A percentile compares a stretch with the other conserved stretches of the same genome.
Conservation (phyloP, 352 stramenopile genomes). For the Pythium utonaiense region DNA sequence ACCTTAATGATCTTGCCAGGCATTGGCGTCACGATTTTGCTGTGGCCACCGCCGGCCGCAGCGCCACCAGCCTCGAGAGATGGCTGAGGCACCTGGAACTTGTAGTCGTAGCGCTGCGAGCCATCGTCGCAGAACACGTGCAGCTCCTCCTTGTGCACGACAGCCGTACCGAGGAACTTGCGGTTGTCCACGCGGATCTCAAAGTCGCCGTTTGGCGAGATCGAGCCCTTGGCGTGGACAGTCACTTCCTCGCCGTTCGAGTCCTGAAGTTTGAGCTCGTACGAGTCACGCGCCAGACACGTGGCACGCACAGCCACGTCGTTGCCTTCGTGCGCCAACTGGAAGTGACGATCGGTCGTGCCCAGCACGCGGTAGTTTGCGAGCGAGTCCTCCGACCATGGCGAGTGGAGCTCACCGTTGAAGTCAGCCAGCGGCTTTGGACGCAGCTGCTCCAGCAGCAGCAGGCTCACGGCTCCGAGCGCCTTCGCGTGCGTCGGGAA, state of each 20-base stretch:
- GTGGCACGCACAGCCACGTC: conserved; percentile 40
- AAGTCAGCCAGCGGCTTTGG: conserved; percentile 29
- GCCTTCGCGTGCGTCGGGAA: conserved; percentile 65
- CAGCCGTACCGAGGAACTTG: conserved; percentile 59
- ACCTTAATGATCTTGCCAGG: conserved; percentile 94
- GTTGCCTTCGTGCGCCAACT: conserved; percentile 41
- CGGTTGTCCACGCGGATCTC: conserved; percentile 63
- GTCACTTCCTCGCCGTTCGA: conserved; percentile 13
- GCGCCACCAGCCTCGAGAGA: conserved; percentile 35
- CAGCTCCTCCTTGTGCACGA: conserved; percentile 62
- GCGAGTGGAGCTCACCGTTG: conserved; percentile 45
- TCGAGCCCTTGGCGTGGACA: conserved; percentile 28
- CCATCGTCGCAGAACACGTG: conserved; percentile 80
- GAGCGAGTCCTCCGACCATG: conserved; percentile 51
- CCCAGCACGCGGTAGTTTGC: conserved; percentile 63
- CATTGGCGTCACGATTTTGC: conserved; percentile 90
- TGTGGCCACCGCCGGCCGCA: conserved; percentile 32
- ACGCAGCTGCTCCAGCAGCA: conserved; percentile 63
- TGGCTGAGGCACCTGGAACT: conserved; percentile 70
- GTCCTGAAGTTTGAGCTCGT: conserved; percentile 35
- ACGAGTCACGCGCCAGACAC: conserved; percentile 36
- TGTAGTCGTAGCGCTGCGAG: conserved; percentile 74
- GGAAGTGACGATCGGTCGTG: conserved; percentile 45
- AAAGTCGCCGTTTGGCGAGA: conserved; percentile 53
- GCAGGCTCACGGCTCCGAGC: conserved; percentile 67